A percentile compares a stretch with the other conserved stretches of the same genome.
Conservation (phyloP, 345 rosid species). For the Moricandia moricandioides region DNA sequence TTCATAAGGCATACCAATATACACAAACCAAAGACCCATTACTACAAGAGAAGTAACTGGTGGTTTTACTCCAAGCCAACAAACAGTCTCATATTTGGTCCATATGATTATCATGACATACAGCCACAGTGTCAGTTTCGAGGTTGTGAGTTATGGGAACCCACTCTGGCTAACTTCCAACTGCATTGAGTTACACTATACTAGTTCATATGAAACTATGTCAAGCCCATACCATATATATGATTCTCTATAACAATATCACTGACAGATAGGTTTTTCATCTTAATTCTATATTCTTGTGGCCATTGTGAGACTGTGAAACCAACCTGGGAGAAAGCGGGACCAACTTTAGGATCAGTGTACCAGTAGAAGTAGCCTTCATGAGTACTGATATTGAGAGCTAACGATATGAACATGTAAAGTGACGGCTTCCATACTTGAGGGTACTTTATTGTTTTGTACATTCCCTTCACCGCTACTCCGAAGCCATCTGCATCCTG, state of each 20-base stretch:
- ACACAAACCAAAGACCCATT: conserved; percentile 6
- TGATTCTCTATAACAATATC: not conserved
- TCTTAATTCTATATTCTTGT: not conserved
- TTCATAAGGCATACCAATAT: not conserved
- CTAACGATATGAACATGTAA: conserved; percentile 67
- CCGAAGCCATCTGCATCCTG: conserved; percentile 49
- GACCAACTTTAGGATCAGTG: conserved; percentile 74
- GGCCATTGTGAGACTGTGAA: not conserved
- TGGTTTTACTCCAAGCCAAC: not conserved
- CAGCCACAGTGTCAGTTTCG: not conserved
- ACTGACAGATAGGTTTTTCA: not conserved
- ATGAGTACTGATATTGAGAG: conserved; percentile 73
- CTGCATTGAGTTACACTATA: not conserved
- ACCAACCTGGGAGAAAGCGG: conserved; percentile 72
- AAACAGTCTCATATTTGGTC: not conserved
- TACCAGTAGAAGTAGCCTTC: conserved; percentile 89
- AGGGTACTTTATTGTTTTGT: conserved; percentile 59
- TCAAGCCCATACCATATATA: not conserved
- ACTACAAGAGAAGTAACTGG: not conserved
- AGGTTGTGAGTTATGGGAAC: not conserved
- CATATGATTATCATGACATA: not conserved
- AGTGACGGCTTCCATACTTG: conserved; percentile 89
- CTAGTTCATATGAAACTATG: not conserved
- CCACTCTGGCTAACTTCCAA: not conserved
- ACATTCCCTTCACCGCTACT: conserved; percentile 54